These are phyloP conservation scores for Cystobasidium pallidum DNA, from an alignment of 1,284 basidiomycete genomes.

Conservation along the genomic window DNA sequence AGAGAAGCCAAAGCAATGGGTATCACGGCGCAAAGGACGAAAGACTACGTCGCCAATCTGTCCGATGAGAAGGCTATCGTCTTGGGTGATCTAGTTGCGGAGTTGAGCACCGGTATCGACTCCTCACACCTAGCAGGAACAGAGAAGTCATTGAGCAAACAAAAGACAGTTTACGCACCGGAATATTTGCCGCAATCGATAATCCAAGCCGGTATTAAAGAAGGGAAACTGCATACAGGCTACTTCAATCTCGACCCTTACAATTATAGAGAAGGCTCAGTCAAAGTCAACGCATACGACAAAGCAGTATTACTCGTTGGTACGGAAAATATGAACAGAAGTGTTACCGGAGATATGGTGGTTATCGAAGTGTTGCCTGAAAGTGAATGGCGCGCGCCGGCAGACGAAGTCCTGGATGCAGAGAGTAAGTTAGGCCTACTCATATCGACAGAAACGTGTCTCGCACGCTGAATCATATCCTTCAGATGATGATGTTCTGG, in stretches of 20 bases:
- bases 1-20: conserved; percentile 72
- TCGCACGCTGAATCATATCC: background rate
- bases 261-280: conserved; percentile 93
- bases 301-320: conserved; percentile 86
- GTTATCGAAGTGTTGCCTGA: conserved; percentile 86
- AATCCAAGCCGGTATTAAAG: conserved; percentile 80
- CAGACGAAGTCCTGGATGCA: conserved; percentile 90
- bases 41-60: conserved; percentile 75
- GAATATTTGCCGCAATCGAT: conserved; percentile 80
- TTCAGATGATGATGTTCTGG: conserved; percentile 71
- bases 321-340: conserved; percentile 91
- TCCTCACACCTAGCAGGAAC: conserved; percentile 49
- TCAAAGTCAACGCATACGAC: conserved; percentile 70
- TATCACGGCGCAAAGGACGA: conserved; percentile 60
- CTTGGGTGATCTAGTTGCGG: conserved; percentile 78
- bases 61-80: conserved; percentile 62
- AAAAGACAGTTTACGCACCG: conserved; percentile 28
- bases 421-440: conserved; percentile 65
- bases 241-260: conserved; percentile 94
- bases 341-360: conserved; percentile 91
- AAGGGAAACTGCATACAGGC: conserved; percentile 82
- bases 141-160: conserved; percentile 49
- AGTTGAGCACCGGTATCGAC: conserved; percentile 60
- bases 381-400: conserved; percentile 88
- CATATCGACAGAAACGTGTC: background rate